A percentile compares a stretch with the other conserved stretches of the same genome.
phyloP scores from a whole-genome alignment of 257 asterid genomes.

The Lantana camara region DNA sequence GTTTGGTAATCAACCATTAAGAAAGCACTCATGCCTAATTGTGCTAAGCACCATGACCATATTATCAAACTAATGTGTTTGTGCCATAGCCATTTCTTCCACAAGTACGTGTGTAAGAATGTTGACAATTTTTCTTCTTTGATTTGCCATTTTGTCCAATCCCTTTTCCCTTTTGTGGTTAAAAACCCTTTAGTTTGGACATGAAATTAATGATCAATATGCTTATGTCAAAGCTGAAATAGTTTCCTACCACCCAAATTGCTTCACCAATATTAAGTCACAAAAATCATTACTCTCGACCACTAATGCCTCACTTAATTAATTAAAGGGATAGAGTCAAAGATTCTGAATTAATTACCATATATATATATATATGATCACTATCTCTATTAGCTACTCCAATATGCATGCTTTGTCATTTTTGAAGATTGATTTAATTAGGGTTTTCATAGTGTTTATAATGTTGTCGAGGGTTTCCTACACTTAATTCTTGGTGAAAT shows the following conservation, averaged over 20 bases:
- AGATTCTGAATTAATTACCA: not conserved
- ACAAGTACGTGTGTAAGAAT: not conserved
- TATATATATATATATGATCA: too few species aligned
- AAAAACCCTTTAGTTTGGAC: not conserved
- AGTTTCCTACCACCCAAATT: slow-evolving; percentile 38
- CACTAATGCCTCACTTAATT: slow-evolving; percentile 3
- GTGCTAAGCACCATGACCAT: not conserved
- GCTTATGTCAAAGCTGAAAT: not conserved
- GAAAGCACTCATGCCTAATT: not conserved
- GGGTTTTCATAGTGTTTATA: not conserved
- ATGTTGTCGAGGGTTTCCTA: not conserved
- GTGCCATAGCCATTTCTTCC: not conserved
- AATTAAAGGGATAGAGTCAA: slow-evolving; percentile 11
- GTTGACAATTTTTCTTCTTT: not conserved
- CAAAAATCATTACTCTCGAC: slow-evolving; percentile 27
- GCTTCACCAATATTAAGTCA: slow-evolving; percentile 25
- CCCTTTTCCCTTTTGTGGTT: slow-evolving; percentile 6
- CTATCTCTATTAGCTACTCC: too few species aligned
- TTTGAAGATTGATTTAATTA: too few species aligned
- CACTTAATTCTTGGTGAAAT: not conserved
- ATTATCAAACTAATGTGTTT: not conserved
- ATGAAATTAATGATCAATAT: not conserved
- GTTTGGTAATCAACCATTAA: not conserved
- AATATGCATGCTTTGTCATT: too few species aligned
- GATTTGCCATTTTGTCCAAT: not conserved